A percentile compares a stretch with the other conserved stretches of the same genome.
Conservation (phyloP, 2,329 filamentous ascomycete genomes). For the Arthroderma sp. region DNA sequence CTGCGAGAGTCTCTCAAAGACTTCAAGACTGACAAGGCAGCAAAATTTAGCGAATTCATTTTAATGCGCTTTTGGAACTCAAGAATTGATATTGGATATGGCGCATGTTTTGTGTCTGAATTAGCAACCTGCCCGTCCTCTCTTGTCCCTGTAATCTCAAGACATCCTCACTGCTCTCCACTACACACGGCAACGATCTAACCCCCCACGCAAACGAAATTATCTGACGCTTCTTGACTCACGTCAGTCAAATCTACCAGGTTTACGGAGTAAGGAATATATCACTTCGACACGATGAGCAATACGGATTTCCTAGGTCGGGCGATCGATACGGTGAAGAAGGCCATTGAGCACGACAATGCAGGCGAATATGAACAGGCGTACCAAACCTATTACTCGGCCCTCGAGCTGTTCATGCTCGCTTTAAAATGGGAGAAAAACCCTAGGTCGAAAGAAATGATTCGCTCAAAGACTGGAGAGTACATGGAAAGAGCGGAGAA, state of each 20-base stretch:
- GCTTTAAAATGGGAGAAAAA: slow-evolving; percentile 99
- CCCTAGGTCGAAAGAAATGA: slow-evolving; percentile 91
- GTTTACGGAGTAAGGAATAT: slow-evolving; percentile 5
- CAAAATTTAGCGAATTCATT: not conserved
- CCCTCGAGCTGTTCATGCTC: slow-evolving; percentile 96
- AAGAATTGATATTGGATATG: not conserved
- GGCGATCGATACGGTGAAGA: slow-evolving; percentile 92
- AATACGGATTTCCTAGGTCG: slow-evolving; percentile 94
- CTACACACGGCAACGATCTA: no score
- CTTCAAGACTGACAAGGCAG: not conserved
- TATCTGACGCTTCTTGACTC: no score
- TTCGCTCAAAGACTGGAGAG: slow-evolving; percentile 83
- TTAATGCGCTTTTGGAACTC: no score
- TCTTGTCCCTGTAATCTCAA: not conserved
- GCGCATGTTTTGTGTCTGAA: not conserved
- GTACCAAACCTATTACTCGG: slow-evolving; percentile 89
- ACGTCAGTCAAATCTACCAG: not conserved
- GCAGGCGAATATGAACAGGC: slow-evolving; percentile 94
- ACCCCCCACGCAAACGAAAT: no score
- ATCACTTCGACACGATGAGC: slow-evolving; percentile 51
- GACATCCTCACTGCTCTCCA: no score
- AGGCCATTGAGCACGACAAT: slow-evolving; percentile 92
- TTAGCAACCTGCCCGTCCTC: not conserved
- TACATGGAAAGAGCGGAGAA: slow-evolving; percentile 99
- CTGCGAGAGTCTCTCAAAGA: no score